Conservation (phyloP, 192 early-diverging fungal species). For the Umbelopsis sp. region DNA sequence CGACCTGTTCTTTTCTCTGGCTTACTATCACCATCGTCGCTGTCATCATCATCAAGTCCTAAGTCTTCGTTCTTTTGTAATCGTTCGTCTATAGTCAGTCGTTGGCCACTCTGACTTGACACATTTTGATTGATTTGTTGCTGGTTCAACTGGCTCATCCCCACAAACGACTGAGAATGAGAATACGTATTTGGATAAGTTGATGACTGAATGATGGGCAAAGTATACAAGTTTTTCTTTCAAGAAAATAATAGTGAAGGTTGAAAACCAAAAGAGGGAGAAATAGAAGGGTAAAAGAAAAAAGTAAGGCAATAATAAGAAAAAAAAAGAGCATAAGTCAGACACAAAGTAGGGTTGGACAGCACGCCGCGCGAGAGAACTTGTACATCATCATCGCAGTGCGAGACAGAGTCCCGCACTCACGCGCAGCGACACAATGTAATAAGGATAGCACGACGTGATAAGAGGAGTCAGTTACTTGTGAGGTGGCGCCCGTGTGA, state of each 20-base stretch:
- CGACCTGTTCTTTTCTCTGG: constrained; percentile 75
- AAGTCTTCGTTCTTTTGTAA: constrained; percentile 15
- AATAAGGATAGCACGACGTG: not conserved
- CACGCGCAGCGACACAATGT: not conserved
- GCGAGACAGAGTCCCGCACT: not conserved
- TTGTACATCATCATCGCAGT: not conserved
- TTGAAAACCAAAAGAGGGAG: not conserved
- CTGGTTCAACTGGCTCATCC: constrained; percentile 14
- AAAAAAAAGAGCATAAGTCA: not conserved
- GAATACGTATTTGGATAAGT: constrained; percentile 16
- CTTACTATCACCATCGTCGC: constrained; percentile 47
- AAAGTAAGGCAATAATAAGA: not conserved
- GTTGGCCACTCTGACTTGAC: not conserved
- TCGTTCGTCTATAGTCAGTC: constrained; percentile 18
- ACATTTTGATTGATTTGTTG: constrained; percentile 10
- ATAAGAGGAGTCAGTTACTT: constrained; percentile 17
- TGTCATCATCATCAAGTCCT: constrained; percentile 56
- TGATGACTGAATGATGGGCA: constrained; percentile 20
- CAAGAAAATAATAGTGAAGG: not conserved
- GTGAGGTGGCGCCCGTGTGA: constrained; percentile 13
- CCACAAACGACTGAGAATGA: constrained; percentile 10
- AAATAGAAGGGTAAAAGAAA: not conserved
- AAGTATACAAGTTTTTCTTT: not conserved
- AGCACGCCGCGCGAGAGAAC: not conserved
- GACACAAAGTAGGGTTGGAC: too few species aligned